Percentiles rank a stretch among this genome's conserved stretches.
Evolutionary conservation across 2,329 filamentous ascomycete species (phyloP).

Genomic region (Penicillium decumbens): DNA sequence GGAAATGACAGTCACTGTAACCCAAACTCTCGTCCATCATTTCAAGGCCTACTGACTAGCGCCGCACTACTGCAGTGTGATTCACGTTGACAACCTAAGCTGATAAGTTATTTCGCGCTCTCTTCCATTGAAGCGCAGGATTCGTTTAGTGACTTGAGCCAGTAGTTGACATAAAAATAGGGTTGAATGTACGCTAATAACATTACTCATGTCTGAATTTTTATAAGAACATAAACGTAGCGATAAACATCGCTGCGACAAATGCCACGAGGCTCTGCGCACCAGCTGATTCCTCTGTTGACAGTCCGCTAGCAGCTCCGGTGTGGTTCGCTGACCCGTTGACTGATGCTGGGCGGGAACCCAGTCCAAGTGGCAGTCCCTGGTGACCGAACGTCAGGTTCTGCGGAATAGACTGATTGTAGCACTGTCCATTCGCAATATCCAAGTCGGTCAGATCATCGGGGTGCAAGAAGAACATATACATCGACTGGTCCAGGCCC

Average conservation of each 20-base stretch:
- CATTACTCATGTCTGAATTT: neutral
- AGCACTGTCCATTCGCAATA: conserved; percentile 63
- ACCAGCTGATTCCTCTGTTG: neutral
- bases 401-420: conserved; percentile 61
- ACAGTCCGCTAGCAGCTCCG: conserved; percentile 8
- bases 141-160: too few species aligned
- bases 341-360: neutral
- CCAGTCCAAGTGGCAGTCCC: conserved; percentile 35
- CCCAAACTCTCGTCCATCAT: too few species aligned
- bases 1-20: too few species aligned
- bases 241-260: neutral
- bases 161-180: too few species aligned
- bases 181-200: neutral
- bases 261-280: neutral
- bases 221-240: neutral
- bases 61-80: too few species aligned
- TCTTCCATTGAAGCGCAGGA: too few species aligned
- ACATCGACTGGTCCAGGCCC: conserved; percentile 59
- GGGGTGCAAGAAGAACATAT: conserved; percentile 74
- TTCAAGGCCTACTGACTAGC: too few species aligned
- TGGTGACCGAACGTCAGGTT: conserved; percentile 68
- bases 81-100: too few species aligned
- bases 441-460: conserved; percentile 65
- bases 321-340: conserved; percentile 9
- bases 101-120: too few species aligned